phyloP scores from a whole-genome alignment of 768 basidiomycete species.

The Gymnopilus dilepis region DNA sequence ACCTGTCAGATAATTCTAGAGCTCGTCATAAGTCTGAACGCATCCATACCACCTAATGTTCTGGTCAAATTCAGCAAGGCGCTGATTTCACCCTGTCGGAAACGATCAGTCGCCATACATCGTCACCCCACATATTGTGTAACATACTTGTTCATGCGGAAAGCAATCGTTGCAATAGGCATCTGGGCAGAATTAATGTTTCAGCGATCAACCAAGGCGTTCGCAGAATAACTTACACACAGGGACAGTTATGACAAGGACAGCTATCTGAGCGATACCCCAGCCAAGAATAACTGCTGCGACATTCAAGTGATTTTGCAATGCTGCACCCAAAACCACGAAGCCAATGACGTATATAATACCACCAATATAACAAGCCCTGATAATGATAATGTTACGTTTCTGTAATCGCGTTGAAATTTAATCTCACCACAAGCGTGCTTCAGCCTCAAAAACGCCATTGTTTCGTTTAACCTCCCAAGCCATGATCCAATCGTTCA shows the following conservation, averaged over 20 bases:
- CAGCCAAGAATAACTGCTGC: slow-evolving; percentile 70
- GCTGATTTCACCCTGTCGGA: slow-evolving; percentile 61
- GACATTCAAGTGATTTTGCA: slow-evolving; percentile 57
- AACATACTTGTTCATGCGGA: slow-evolving; percentile 20
- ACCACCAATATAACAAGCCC: slow-evolving; percentile 66
- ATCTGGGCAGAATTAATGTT: slow-evolving; percentile 36
- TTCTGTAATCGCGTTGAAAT: background rate
- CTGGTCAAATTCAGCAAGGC: slow-evolving; percentile 63
- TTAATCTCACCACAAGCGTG: slow-evolving; percentile 55
- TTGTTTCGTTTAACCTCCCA: slow-evolving; percentile 51
- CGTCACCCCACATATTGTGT: background rate
- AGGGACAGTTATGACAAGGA: slow-evolving; percentile 67
- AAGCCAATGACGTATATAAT: slow-evolving; percentile 68
- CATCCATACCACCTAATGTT: slow-evolving; percentile 48
- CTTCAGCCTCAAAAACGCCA: slow-evolving; percentile 66
- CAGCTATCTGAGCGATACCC: slow-evolving; percentile 61
- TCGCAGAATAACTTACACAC: slow-evolving; percentile 43
- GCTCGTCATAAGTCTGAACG: too few relatives aligned
- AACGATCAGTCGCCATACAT: background rate
- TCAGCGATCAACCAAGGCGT: slow-evolving; percentile 38
- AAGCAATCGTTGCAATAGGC: slow-evolving; percentile 28
- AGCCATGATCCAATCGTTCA: slow-evolving; percentile 59
- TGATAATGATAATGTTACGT: slow-evolving; percentile 25
- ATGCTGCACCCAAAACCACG: slow-evolving; percentile 56
- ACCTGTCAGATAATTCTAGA: background rate